Conservation (phyloP, 2,329 filamentous ascomycete genomes). For the Pestalotiopsis sp. region DNA sequence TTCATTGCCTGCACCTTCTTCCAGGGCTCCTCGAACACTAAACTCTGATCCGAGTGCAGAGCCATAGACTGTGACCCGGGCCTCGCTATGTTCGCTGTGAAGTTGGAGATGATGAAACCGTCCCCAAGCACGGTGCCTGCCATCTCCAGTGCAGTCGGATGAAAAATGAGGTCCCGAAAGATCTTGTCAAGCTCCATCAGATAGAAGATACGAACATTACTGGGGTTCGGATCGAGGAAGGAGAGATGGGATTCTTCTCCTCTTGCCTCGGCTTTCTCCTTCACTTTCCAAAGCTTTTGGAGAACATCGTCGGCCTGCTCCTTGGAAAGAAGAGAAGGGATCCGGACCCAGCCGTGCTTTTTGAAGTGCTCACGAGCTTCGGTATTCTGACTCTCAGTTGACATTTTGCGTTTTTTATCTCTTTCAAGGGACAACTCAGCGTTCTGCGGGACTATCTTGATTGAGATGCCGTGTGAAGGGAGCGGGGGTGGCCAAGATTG, state of each 20-base stretch:
- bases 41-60: slow-evolving; percentile 35
- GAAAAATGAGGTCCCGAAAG: slow-evolving; percentile 25
- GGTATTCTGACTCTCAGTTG: background rate
- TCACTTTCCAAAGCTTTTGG: slow-evolving; percentile 28
- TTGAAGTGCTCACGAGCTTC: slow-evolving; percentile 19
- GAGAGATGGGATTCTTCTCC: slow-evolving; percentile 28
- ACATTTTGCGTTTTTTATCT: background rate
- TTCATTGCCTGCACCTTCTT: slow-evolving; percentile 21
- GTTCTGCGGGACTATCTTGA: background rate
- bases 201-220: slow-evolving; percentile 34
- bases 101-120: slow-evolving; percentile 35
- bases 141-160: slow-evolving; percentile 30
- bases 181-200: slow-evolving; percentile 32
- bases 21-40: slow-evolving; percentile 37
- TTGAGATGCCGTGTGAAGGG: background rate
- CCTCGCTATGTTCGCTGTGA: slow-evolving; percentile 38
- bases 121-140: slow-evolving; percentile 31
- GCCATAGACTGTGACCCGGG: slow-evolving; percentile 34
- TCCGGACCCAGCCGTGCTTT: slow-evolving; percentile 28
- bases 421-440: background rate
- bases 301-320: slow-evolving; percentile 23
- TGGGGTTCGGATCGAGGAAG: slow-evolving; percentile 30
- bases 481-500: background rate
- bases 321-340: slow-evolving; percentile 27
- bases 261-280: slow-evolving; percentile 22